A percentile compares a stretch with the other conserved stretches of the same genome.
Evolutionary conservation across 257 asterid species (phyloP).

Genomic region (Asclepias syriaca): DNA sequence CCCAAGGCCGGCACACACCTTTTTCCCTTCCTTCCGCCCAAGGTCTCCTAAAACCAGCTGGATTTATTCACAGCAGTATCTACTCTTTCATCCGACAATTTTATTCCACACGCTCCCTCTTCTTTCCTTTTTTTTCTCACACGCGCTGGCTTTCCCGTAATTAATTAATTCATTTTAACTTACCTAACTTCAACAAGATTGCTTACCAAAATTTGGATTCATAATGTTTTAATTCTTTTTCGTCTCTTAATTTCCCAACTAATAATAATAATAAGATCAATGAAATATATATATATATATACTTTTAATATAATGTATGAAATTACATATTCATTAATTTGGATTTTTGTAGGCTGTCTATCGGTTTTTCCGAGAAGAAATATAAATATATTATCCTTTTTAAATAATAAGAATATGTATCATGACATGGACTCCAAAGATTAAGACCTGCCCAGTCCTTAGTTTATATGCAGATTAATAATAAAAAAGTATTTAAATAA

Average conservation of each 20-base stretch:
- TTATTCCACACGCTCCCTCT: conserved; percentile 1
- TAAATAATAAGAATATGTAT: no score
- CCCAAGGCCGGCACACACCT: conserved; percentile 3
- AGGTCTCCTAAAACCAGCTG: conserved; percentile 17
- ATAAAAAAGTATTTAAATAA: no score
- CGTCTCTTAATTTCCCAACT: no score
- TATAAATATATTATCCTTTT: no score
- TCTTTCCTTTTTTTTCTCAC: not conserved
- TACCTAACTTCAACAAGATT: not conserved
- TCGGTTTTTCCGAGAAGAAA: not conserved
- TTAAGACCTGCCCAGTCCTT: not conserved
- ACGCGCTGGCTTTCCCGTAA: not conserved
- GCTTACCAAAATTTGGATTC: no score
- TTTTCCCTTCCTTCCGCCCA: conserved; percentile 8
- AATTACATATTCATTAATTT: not conserved
- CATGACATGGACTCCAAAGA: not conserved
- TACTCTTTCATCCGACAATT: conserved; percentile 5
- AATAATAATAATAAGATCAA: no score
- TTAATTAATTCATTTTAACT: not conserved
- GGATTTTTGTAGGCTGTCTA: not conserved
- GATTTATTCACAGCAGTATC: conserved; percentile 6
- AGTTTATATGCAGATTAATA: not conserved
- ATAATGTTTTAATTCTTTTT: no score
- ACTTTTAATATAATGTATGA: no score
- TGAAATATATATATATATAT: no score